phyloP scores from a whole-genome alignment of 768 basidiomycete species.

The Sporobolomyces roseus region DNA sequence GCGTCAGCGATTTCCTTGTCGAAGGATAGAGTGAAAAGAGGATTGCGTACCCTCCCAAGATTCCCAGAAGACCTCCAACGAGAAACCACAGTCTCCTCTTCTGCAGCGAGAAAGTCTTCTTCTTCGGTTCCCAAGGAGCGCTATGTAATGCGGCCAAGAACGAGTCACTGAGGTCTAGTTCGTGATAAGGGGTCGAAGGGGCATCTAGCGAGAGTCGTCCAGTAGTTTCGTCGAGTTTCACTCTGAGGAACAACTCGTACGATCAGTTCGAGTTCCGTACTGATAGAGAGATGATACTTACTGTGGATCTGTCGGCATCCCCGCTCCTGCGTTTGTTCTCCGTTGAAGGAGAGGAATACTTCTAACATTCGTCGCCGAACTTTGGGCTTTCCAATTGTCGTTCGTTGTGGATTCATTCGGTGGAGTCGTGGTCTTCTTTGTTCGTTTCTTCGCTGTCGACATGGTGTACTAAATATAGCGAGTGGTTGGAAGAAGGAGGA shows the following conservation, averaged over 20 bases:
- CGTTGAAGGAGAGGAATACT: conserved; percentile 18
- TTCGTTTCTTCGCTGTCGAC: conserved; percentile 10
- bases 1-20: neutral
- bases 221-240: conserved; percentile 22
- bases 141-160: conserved; percentile 30
- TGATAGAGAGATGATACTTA: neutral
- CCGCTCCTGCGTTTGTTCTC: neutral
- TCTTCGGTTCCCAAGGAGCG: conserved; percentile 28
- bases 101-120: neutral
- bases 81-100: conserved; percentile 17
- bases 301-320: neutral
- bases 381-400: neutral
- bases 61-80: conserved; percentile 22
- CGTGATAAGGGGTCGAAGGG: conserved; percentile 33
- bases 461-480: too few relatives aligned
- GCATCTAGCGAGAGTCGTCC: conserved; percentile 31
- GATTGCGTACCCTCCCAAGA: conserved; percentile 12
- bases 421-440: neutral
- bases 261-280: neutral
- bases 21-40: neutral
- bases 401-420: neutral
- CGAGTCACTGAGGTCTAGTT: conserved; percentile 37
- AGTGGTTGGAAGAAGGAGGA: neutral
- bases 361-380: neutral
- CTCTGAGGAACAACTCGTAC: neutral